These are phyloP conservation scores for Dictyostelium capitatum DNA, from an alignment of 78 protist genomes.

Conservation along the genomic window DNA sequence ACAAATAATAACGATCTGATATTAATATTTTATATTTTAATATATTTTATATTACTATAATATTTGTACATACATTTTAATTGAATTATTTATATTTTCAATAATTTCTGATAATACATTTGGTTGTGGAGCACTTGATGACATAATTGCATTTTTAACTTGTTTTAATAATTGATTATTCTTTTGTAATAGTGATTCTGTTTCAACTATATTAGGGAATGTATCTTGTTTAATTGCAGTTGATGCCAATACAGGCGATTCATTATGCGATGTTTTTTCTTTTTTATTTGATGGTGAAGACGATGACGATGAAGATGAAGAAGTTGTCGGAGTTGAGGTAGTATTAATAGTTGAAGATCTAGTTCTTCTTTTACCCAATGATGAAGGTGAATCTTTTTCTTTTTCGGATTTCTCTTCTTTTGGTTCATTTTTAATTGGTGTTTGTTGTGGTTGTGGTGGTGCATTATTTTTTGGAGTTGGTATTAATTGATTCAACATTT, in stretches of 20 bases:
- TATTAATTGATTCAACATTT: constrained; percentile 45
- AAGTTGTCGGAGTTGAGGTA: background rate
- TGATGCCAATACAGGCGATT: background rate
- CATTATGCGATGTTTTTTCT: constrained; percentile 18
- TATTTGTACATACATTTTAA: constrained; percentile 11
- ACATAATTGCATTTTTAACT: constrained; percentile 21
- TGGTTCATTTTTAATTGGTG: background rate
- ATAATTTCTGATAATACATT: constrained; percentile 3
- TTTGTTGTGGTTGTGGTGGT: background rate
- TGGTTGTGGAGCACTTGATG: background rate
- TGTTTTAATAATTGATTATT: constrained; percentile 35
- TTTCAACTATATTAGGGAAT: background rate
- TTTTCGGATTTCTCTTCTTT: background rate
- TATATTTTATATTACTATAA: background rate
- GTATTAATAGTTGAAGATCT: background rate
- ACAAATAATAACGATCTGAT: too few species aligned
- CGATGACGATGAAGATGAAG: background rate
- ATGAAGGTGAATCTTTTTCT: background rate
- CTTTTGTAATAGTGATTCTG: constrained; percentile 22
- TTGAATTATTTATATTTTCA: constrained; percentile 15
- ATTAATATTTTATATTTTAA: background rate
- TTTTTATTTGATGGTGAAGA: constrained; percentile 18
- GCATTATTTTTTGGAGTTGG: background rate
- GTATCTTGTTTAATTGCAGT: background rate
- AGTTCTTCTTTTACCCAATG: background rate